Percentiles rank a stretch among this genome's conserved stretches.
Evolutionary conservation across 805 yeast genomes (phyloP).

Genomic region (Starmera quercuum): DNA sequence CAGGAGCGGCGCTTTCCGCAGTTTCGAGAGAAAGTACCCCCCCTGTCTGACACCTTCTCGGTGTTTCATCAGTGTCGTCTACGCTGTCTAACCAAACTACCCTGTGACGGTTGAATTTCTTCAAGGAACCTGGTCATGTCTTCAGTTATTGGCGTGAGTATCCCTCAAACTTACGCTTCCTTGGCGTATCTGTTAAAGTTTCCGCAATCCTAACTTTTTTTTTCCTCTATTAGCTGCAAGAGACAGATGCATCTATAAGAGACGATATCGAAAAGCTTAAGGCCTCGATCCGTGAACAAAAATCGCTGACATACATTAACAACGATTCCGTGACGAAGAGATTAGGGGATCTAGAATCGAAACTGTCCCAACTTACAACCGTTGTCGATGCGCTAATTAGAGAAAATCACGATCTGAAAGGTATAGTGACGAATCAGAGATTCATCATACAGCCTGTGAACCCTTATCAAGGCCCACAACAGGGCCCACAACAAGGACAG

Average conservation of each 20-base stretch:
- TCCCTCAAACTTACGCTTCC: no score
- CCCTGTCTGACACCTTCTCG: no score
- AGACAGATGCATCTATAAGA: background rate
- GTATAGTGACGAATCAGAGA: conserved; percentile 13
- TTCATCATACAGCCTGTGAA: conserved; percentile 15
- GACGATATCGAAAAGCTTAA: conserved; percentile 1
- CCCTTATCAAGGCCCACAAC: conserved; percentile 1
- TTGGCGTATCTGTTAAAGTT: no score
- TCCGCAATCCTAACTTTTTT: no score
- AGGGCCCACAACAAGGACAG: background rate
- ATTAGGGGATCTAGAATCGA: conserved; percentile 13
- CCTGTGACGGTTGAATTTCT: no score
- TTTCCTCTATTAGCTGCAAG: no score
- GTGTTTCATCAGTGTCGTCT: no score
- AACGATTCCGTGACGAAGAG: conserved; percentile 16
- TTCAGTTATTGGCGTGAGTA: no score
- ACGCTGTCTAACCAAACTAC: no score
- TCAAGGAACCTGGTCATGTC: no score
- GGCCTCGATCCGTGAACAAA: background rate
- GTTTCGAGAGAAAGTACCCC: no score
- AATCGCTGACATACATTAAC: background rate
- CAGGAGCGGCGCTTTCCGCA: no score
- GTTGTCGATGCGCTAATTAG: conserved; percentile 17
- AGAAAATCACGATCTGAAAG: conserved; percentile 20
- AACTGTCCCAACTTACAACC: conserved; percentile 13